Conservation (phyloP, 2,329 filamentous ascomycete species). For the Botryotinia narcissicola region DNA sequence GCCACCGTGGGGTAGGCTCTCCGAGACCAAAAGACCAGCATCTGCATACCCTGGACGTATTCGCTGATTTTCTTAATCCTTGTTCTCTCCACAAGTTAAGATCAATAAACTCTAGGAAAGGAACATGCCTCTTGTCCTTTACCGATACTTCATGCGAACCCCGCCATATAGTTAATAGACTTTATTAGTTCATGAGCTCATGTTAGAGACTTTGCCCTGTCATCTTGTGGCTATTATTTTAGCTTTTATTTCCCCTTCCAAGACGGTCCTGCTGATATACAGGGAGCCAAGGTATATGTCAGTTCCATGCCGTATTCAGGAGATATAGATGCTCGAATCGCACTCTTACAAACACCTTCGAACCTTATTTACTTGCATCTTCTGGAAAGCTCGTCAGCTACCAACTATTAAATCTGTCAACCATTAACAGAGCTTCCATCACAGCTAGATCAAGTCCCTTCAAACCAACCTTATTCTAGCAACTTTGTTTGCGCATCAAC, state of each 20-base stretch:
- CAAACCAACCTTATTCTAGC: constrained; percentile 19
- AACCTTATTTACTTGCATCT: constrained; percentile 28
- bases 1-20: constrained; percentile 19
- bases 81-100: constrained; percentile 28
- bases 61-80: constrained; percentile 14
- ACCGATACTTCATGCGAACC: constrained; percentile 34
- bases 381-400: neutral
- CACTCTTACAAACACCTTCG: constrained; percentile 22
- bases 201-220: constrained; percentile 24
- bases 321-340: constrained; percentile 35
- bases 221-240: constrained; percentile 29
- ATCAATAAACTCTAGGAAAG: constrained; percentile 32
- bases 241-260: constrained; percentile 28
- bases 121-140: constrained; percentile 28
- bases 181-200: neutral
- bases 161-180: constrained; percentile 34
- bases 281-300: constrained; percentile 21
- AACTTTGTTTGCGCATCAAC: constrained; percentile 20
- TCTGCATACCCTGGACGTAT: constrained; percentile 11
- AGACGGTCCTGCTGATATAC: constrained; percentile 35
- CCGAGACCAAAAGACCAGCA: constrained; percentile 5
- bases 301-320: constrained; percentile 29
- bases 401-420: neutral
- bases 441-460: constrained; percentile 20
- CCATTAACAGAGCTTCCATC: constrained; percentile 22